phyloP scores from a whole-genome alignment of 129 eudicot species.

The sunflower (Helianthus annuus) region HanXRQr2.0-SUNRISE NC_035439.2:90554897-90555396 shows the following conservation, averaged over 20 bases:
- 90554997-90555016: slow-evolving; percentile 61
- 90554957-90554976: slow-evolving; percentile 65
- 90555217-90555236: slow-evolving; percentile 46
- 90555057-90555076: slow-evolving; percentile 33
- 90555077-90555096: slow-evolving; percentile 40
- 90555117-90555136: slow-evolving; percentile 41
- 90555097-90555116: slow-evolving; percentile 30
- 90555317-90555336: not conserved
- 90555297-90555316: slow-evolving; percentile 81
- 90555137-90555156: slow-evolving; percentile 80
- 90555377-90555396: not conserved
- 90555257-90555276: slow-evolving; percentile 55
- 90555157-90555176: slow-evolving; percentile 54
- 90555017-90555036: slow-evolving; percentile 49
- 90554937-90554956: slow-evolving; percentile 17
- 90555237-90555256: slow-evolving; percentile 50
- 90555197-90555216: slow-evolving; percentile 65
- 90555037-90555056: slow-evolving; percentile 30
- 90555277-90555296: slow-evolving; percentile 72
- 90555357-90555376: not conserved
- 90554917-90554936: slow-evolving; percentile 35
- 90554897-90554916: slow-evolving; percentile 29
- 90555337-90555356: slow-evolving; percentile 12
- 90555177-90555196: slow-evolving; percentile 78
- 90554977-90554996: slow-evolving; percentile 48